Base-by-base conservation (phyloP, 2,329 filamentous ascomycete species). In the Blastomyces gilchristii region DNA sequence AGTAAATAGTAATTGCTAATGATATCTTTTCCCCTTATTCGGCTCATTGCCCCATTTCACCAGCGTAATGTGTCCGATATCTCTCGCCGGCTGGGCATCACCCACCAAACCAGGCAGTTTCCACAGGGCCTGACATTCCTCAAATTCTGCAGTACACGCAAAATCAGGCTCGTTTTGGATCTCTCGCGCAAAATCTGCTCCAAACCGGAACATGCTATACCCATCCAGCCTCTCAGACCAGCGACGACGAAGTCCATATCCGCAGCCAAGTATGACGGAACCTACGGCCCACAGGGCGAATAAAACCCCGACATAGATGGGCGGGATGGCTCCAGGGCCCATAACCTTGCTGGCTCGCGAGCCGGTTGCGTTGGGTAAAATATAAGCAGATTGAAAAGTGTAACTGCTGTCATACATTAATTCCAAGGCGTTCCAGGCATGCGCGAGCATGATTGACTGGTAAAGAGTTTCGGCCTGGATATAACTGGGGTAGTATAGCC, bases 131-230 rank as follows among this genome's bases (percentile, higher is more conserved):
- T 62, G 52, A 12, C 39, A 43, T 14, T 57, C 52, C n/a, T 57
- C 39, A 12, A 57, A 58, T 1, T 39, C 22, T 34, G n/a, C 31
- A n/a, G 12, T 2, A 34, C 43, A 34, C 41, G 25, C 25, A 49
- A 47, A 60, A n/a, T 47, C 41, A 3, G 58, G 58, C 25, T 60
- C 25, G 28, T 31, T 22, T 31, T 34, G 31, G 25, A 61, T 45
- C 60, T 61, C 34, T 7, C 25, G 47, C 47, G 60, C 49, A 61
- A 39, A 43, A 58, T 65, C 63, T 16, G 37, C 59, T 16, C 63
- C 65, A 22, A 66, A 65, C 6, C 61, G 43, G 53, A 65, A 65
- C 65, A 66, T 64, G 58, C 56, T 61, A 54, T 56, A 66, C 31
- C 63, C 63, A 60, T 65, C 65, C 18, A 60, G n/a, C 39, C 12